Conservation (phyloP, 129 eudicot species). For the Oenanthe sinensis region DNA sequence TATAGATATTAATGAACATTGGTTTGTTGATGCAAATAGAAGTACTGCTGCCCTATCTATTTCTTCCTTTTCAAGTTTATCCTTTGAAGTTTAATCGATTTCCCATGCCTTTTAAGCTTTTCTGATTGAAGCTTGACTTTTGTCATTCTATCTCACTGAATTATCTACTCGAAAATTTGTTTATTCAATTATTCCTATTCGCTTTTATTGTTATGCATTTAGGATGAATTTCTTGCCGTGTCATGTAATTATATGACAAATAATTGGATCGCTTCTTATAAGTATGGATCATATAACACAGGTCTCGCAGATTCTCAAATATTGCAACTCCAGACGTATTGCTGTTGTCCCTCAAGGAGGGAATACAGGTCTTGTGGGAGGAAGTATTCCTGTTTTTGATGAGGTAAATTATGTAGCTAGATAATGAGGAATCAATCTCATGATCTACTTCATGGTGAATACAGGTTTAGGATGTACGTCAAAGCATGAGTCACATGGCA, state of each 20-base stretch:
- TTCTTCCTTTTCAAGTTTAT: not conserved
- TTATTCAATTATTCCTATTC: not conserved
- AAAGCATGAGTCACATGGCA: not conserved
- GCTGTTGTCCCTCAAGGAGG: slow-evolving; percentile 99
- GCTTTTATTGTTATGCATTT: not conserved
- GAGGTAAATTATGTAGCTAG: slow-evolving; percentile 41
- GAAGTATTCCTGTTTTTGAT: slow-evolving; percentile 94
- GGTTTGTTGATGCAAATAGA: not conserved
- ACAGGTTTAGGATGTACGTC: not conserved
- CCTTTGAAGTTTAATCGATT: not conserved
- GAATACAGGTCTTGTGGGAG: slow-evolving; percentile 97
- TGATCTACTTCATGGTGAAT: not conserved
- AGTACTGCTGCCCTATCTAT: not conserved
- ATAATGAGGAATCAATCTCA: not conserved
- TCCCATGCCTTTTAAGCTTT: not conserved
- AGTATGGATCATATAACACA: slow-evolving; percentile 27
- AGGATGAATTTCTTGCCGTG: not conserved
- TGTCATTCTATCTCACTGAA: not conserved
- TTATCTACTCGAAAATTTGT: not conserved
- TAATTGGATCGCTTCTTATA: not conserved
- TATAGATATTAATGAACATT: not conserved
- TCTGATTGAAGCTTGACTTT: not conserved
- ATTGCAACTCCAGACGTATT: slow-evolving; percentile 82
- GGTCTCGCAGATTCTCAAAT: slow-evolving; percentile 79
- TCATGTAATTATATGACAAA: not conserved